Percentiles rank a stretch among this genome's conserved stretches.
Conservation (phyloP, 371 early-diverging fungal genomes). For the Haplosporangium sp. region DNA sequence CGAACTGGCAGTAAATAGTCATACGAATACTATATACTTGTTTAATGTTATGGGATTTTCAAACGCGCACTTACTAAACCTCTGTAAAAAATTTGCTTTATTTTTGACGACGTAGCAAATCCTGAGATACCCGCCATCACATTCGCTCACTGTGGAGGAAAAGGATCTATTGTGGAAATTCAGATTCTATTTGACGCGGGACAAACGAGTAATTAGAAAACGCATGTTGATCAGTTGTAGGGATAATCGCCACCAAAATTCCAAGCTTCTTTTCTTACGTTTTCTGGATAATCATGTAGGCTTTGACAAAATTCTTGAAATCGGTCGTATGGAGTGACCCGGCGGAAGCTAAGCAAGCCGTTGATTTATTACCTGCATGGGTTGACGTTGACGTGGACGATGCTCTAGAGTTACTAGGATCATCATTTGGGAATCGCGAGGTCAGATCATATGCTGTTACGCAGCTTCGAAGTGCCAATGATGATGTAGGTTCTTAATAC, state of each 20-base stretch:
- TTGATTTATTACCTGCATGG: constrained; percentile 89
- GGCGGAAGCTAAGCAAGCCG: constrained; percentile 91
- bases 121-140: constrained; percentile 91
- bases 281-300: constrained; percentile 58
- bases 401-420: constrained; percentile 92
- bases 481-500: constrained; percentile 76
- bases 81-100: neutral
- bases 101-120: constrained; percentile 69
- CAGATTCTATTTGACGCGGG: constrained; percentile 91
- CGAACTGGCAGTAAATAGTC: constrained; percentile 80
- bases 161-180: constrained; percentile 97
- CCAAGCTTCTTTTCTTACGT: neutral
- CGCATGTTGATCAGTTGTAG: neutral
- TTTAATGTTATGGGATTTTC: neutral
- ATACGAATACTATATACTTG: neutral
- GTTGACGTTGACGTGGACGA: constrained; percentile 94
- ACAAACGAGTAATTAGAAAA: constrained; percentile 75
- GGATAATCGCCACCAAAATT: neutral
- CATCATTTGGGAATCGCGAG: constrained; percentile 82
- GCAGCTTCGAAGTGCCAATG: constrained; percentile 91
- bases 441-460: constrained; percentile 92
- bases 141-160: constrained; percentile 83
- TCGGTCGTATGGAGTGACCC: constrained; percentile 96
- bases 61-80: neutral
- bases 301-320: constrained; percentile 95